Evolutionary conservation across 1,139 yeast species (phyloP).

Genomic region (Yamadazyma diospyri): DNA sequence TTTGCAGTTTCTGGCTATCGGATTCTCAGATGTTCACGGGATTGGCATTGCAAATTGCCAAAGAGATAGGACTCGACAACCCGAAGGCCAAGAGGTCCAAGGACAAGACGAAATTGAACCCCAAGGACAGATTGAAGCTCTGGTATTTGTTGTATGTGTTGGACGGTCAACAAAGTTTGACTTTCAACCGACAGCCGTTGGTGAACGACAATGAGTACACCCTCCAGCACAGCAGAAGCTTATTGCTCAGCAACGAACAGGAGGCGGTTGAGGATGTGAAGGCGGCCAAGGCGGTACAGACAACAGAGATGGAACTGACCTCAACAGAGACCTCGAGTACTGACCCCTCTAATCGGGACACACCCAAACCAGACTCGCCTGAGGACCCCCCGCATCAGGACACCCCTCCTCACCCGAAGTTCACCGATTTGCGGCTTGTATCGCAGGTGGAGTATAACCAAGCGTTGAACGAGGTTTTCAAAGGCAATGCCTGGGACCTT

Average conservation of each 20-base stretch:
- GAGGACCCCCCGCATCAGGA: conserved; percentile 1
- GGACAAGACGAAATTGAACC: conserved; percentile 19
- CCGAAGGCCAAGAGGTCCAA: conserved; percentile 17
- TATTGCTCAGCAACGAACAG: conserved; percentile 16
- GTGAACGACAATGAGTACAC: conserved; percentile 46
- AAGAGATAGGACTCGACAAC: conserved; percentile 48
- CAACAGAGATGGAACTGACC: too few species aligned
- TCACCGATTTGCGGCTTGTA: conserved; percentile 59
- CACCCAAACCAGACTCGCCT: background rate
- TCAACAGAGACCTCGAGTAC: too few species aligned
- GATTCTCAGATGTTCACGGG: conserved; percentile 67
- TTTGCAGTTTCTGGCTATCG: conserved; percentile 70
- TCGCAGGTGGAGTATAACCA: conserved; percentile 73
- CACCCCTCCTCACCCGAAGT: conserved; percentile 10
- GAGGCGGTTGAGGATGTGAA: conserved; percentile 1
- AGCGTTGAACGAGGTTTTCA: conserved; percentile 58
- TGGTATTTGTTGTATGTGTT: conserved; percentile 68
- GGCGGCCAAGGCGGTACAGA: background rate
- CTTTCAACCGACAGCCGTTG: conserved; percentile 56
- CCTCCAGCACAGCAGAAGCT: conserved; percentile 37
- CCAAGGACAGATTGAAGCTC: conserved; percentile 49
- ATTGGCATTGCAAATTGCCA: conserved; percentile 61
- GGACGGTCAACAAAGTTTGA: conserved; percentile 68
- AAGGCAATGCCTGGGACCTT: conserved; percentile 61
- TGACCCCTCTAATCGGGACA: background rate